Base-by-base conservation (phyloP, 1,284 basidiomycete species). In the Xerocomus nothofagi region DNA sequence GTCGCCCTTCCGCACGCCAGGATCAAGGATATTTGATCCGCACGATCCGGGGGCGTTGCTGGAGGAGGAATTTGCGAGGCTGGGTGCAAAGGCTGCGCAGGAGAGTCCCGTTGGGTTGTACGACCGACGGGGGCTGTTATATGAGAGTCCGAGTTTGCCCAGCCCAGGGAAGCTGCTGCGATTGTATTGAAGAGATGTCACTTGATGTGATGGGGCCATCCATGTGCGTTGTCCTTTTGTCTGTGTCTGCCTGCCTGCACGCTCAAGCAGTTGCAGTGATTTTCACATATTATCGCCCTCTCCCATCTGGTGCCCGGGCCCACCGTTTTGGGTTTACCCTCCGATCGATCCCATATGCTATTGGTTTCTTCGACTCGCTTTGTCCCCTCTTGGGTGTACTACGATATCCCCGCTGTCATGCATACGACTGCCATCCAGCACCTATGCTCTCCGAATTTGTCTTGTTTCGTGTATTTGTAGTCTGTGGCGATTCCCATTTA, bases 1-100 rank as follows among this genome's bases (percentile, higher is more conserved):
- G 55, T 82, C 81, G 9, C 82, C 82, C 1, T 80, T 81, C 69
- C 76, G 81, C n/a, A 83, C 81, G 4, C 82, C 81, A 8, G 73
- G 73, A 10, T 70, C 74, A 23, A 68, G 75, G 27, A 73, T 84
- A 18, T 79, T 79, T 51, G 86, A 88, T 60, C 84, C 84, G 24
- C 81, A 86, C 55, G 85, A 87, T 63, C 82, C 86, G 6, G 70
- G 77, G 18, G 70, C 75, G 30, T 58, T 87, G 34, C 67, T 88
- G 26, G 82, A 86, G 41, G 86, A 87, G 41, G 85, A 88, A 52
- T 68, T 88, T 47, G 76, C 74, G 40, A 69, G 79, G 44, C 66
- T 81, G 48, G 73, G 74, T 5, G 70, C 71, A 12, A 67, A 53
- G 37, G 67, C 69, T 26, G 66, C 56, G 23, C 65, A 73, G 24